Percentiles rank a stretch among this genome's conserved stretches.
Evolutionary conservation across 208 protist species (phyloP).

Genomic region (Acanthamoeba triangularis): DNA sequence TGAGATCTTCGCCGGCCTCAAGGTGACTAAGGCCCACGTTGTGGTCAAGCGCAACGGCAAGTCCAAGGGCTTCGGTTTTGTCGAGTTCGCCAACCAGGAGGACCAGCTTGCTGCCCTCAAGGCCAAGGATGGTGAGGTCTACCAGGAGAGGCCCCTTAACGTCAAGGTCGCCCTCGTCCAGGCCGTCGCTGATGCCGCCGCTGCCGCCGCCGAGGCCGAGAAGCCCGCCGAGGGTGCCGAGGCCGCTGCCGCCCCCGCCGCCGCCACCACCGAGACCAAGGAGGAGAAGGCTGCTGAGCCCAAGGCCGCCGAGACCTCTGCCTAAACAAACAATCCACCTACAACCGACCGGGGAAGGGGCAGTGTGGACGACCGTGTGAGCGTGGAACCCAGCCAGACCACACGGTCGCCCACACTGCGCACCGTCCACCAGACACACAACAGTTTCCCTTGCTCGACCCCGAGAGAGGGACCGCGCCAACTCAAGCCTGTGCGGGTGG

Average conservation of each 20-base stretch:
- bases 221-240: neutral
- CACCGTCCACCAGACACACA: no score
- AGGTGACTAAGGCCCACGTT: conserved; percentile 83
- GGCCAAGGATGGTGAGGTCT: conserved; percentile 76
- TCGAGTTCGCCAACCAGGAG: conserved; percentile 84
- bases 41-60: conserved; percentile 75
- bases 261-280: conserved; percentile 26
- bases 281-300: conserved; percentile 37
- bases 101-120: conserved; percentile 84
- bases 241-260: neutral
- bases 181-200: conserved; percentile 45
- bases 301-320: conserved; percentile 8
- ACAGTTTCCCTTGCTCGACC: no score
- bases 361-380: neutral
- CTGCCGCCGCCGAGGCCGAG: conserved; percentile 13
- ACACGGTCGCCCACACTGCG: neutral
- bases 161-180: conserved; percentile 82
- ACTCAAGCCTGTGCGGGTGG: no score
- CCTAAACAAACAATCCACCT: neutral
- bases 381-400: neutral
- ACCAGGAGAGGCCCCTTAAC: conserved; percentile 78
- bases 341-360: neutral
- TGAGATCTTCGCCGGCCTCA: conserved; percentile 82
- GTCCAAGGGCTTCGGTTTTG: conserved; percentile 89
- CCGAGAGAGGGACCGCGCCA: no score